Base-by-base conservation (phyloP, 1,284 basidiomycete species). In the Pyrrhoderma noxium region DNA sequence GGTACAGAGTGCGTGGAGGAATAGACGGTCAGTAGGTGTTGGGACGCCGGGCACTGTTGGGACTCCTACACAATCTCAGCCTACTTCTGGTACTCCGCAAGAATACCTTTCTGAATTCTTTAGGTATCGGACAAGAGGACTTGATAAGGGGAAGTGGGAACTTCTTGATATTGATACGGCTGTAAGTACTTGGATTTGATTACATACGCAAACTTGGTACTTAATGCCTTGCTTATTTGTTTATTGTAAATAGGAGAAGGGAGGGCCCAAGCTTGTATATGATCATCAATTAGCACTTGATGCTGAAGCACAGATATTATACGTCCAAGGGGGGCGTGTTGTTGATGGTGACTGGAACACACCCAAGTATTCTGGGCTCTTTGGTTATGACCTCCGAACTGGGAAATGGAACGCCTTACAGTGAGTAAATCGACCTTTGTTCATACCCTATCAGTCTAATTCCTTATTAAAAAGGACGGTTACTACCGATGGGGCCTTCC, bases 201-300 rank as follows among this genome's bases (percentile, higher is more conserved):
- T 37, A n/a, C 22, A 38, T 44, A 40, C 25, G 49, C 8, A 22
- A 35, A 34, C 11, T 23, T 4, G n/a, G n/a, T n/a, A n/a, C n/a
- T n/a, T n/a, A n/a, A n/a, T n/a, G n/a, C 18, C 9, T 43, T 43
- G 40, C 19, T 1, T 40, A 25, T 46, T 21, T 23, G 22, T 2
- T 41, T 49, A 16, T 9, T 16, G 14, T 41, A 39, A n/a, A 25
- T 11, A 86, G 84, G 62, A 69, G 2, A 72, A 76, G 5, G 80
- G 81, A 8, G 87, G 87, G 0, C 89, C 89, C 3, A 80, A 82
- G 1, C 69, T 90, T 34, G 70, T 90, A 47, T 88, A 82, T 58
- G 89, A 91, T 62, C 89, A 90, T 60, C 85, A 89, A 62, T 85
- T 92, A 78, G 80, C 73, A 36, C 78, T 91, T 56, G 88, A 91